A percentile compares a stretch with the other conserved stretches of the same genome.
These are phyloP conservation scores for Claviceps paspali DNA, from an alignment of 2,329 filamentous ascomycete genomes.

Conservation along the genomic window DNA sequence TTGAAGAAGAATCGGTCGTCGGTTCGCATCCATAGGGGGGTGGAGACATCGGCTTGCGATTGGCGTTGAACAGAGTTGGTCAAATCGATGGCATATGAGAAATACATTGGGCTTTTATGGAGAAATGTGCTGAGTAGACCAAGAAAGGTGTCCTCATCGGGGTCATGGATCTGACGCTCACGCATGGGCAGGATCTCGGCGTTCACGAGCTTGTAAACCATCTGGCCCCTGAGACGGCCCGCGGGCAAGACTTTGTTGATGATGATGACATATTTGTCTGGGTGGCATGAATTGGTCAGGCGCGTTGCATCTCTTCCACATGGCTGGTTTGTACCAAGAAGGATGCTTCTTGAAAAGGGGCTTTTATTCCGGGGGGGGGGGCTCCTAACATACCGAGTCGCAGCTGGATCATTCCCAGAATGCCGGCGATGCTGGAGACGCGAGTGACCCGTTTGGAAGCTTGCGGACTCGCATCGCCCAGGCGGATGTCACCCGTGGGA, in stretches of 20 bases:
- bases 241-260: slow-evolving; percentile 90
- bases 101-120: slow-evolving; percentile 83
- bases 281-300: background rate
- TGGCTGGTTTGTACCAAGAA: background rate
- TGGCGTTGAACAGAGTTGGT: slow-evolving; percentile 96
- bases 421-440: slow-evolving; percentile 88
- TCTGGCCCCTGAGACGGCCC: slow-evolving; percentile 84
- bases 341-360: no score
- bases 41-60: slow-evolving; percentile 53
- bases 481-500: slow-evolving; percentile 76
- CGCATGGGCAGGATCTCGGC: slow-evolving; percentile 91
- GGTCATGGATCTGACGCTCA: slow-evolving; percentile 79
- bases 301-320: background rate
- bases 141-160: slow-evolving; percentile 88
- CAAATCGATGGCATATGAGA: slow-evolving; percentile 91
- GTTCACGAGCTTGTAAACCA: slow-evolving; percentile 82
- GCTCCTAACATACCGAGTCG: slow-evolving; percentile 54
- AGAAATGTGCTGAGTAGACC: slow-evolving; percentile 67
- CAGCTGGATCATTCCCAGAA: slow-evolving; percentile 84
- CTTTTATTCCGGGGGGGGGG: no score
- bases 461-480: slow-evolving; percentile 64
- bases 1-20: slow-evolving; percentile 99
- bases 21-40: slow-evolving; percentile 77
- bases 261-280: slow-evolving; percentile 89
- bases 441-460: slow-evolving; percentile 55